These are phyloP conservation scores for Balakata baccata DNA, from an alignment of 345 rosid genomes.

Conservation along the genomic window DNA sequence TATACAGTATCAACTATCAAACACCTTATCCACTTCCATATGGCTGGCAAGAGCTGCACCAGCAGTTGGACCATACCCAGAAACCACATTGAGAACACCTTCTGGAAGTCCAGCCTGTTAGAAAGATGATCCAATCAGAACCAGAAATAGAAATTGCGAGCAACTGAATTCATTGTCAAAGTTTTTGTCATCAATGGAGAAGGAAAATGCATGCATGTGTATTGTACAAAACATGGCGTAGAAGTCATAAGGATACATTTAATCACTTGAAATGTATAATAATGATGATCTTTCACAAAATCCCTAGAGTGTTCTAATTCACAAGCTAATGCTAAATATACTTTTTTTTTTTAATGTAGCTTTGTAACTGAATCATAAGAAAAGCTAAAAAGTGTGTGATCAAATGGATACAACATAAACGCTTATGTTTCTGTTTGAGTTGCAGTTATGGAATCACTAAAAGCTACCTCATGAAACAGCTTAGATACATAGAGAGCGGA, in stretches of 20 bases:
- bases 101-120: constrained; percentile 90
- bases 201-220: neutral
- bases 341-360: no score
- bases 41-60: constrained; percentile 91
- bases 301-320: no score
- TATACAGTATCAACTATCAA: neutral
- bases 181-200: neutral
- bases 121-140: constrained; percentile 7
- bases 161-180: neutral
- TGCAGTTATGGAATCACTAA: constrained; percentile 2
- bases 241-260: neutral
- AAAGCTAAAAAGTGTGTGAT: no score
- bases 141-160: neutral
- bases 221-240: neutral
- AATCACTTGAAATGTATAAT: neutral
- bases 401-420: no score
- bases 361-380: no score
- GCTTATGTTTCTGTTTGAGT: neutral
- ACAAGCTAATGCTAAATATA: neutral
- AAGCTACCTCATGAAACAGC: constrained; percentile 71
- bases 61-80: constrained; percentile 83
- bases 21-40: constrained; percentile 92
- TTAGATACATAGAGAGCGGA: constrained; percentile 60
- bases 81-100: constrained; percentile 81
- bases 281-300: neutral